phyloP scores from a whole-genome alignment of 2,329 filamentous ascomycete species.

The Calonectria honghensis region DNA sequence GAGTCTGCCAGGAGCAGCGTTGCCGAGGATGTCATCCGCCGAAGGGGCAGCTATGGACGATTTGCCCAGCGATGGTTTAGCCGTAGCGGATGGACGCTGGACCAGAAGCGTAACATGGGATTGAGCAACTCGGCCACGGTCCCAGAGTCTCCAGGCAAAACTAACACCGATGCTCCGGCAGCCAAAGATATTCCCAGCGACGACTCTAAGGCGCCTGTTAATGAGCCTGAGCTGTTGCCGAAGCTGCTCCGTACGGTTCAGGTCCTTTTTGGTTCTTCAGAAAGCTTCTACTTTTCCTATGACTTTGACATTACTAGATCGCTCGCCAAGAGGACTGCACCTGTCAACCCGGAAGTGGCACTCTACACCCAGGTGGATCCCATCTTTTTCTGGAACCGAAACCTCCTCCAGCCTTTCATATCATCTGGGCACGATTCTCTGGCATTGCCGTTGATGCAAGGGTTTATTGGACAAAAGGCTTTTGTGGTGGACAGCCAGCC shows the following conservation, averaged over 20 bases:
- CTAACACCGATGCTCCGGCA: slow-evolving; percentile 43
- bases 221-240: slow-evolving; percentile 77
- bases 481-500: slow-evolving; percentile 83
- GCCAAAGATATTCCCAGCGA: slow-evolving; percentile 64
- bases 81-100: slow-evolving; percentile 85
- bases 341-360: slow-evolving; percentile 64
- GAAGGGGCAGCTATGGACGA: slow-evolving; percentile 87
- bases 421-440: slow-evolving; percentile 82
- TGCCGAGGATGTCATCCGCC: slow-evolving; percentile 90
- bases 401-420: slow-evolving; percentile 84
- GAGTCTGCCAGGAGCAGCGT: slow-evolving; percentile 76
- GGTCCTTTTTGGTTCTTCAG: slow-evolving; percentile 86
- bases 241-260: slow-evolving; percentile 90
- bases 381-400: slow-evolving; percentile 92
- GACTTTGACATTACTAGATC: slow-evolving; percentile 92
- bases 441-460: slow-evolving; percentile 90
- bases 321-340: slow-evolving; percentile 60
- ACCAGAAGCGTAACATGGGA: slow-evolving; percentile 81
- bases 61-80: slow-evolving; percentile 97
- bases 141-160: slow-evolving; percentile 43
- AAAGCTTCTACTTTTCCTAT: slow-evolving; percentile 96
- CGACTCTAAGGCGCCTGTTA: slow-evolving; percentile 51
- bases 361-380: slow-evolving; percentile 84
- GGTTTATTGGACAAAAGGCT: slow-evolving; percentile 90
- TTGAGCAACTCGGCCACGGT: slow-evolving; percentile 69